These are phyloP conservation scores for Anisodus acutangulus DNA, from an alignment of 257 asterid genomes.

Conservation along the genomic window DNA sequence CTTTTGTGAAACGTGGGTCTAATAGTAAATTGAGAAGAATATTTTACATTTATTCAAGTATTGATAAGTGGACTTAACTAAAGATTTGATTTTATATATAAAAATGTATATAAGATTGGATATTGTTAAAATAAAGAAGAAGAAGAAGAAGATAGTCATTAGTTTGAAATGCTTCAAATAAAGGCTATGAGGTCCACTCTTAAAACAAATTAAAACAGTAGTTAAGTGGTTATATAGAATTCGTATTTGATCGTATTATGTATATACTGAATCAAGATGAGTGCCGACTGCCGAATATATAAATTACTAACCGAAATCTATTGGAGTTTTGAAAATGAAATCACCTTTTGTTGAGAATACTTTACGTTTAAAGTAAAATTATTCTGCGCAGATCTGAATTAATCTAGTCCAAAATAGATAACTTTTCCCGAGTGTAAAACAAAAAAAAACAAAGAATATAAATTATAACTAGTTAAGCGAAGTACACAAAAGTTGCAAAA, in stretches of 20 bases:
- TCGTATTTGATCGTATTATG: neutral
- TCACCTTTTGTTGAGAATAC: too few relatives aligned
- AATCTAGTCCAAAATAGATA: too few relatives aligned
- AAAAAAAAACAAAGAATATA: too few relatives aligned
- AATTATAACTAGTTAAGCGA: neutral
- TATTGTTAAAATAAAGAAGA: neutral
- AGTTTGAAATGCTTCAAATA: neutral
- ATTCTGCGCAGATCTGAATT: too few relatives aligned
- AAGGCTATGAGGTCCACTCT: neutral
- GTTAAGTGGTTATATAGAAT: neutral
- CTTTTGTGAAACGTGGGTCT: neutral
- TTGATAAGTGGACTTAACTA: neutral
- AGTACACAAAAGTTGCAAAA: neutral
- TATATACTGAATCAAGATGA: neutral
- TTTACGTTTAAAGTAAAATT: too few relatives aligned
- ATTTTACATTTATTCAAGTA: too few relatives aligned
- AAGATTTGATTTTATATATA: neutral
- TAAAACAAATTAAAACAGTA: neutral
- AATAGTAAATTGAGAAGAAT: neutral
- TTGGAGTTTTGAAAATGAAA: too few relatives aligned
- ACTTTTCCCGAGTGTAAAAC: too few relatives aligned
- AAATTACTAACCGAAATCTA: neutral
- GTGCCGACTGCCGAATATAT: neutral
- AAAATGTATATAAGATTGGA: neutral
- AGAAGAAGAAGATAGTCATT: neutral